Base-by-base conservation (phyloP, 176 grass and related monocot genomes). In the Puya raimondii region DNA sequence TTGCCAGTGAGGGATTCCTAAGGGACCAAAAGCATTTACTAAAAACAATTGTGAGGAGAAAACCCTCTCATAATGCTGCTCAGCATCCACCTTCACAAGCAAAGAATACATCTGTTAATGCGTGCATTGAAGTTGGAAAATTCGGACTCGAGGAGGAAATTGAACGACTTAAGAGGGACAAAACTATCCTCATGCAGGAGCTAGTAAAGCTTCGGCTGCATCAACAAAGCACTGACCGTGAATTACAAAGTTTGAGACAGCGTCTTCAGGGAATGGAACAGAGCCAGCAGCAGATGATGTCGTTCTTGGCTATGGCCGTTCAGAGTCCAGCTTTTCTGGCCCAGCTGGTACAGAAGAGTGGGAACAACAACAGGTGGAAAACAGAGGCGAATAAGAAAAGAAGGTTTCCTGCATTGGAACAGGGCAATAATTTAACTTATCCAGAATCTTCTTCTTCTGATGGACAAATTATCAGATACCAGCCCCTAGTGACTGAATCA, bases 1-100 rank as follows among this genome's bases (percentile, higher is more conserved):
- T 88, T 78, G 85, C 85, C 50, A 80, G 84, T 78, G 81, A 88
- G 72, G 76, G 77, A 70, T 88, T 88, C 73, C 73, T 88, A 59
- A 72, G 73, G 0, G 81, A 77, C 10, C 85, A 88, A 70, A 71
- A 69, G 47, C 65, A 64, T 51, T 81, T 88, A 69, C 77, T 88
- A 68, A 72, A 61, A 27, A 47, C 52, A 17, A 61, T 72, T 58
- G 17, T 27, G 48, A 56, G 70, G 26, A 56, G 29, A 33, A 72
- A 72, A 4, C 53, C 51, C 9, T 57, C 70, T 7, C 70, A 72
- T 59, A 53, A 51, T 70, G 21, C 49, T 14, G 48, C 48, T 51
- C 67, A 50, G 49, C 67, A 42, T 42, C 33, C 33, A 42, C 33
- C 33, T 42, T 42, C 9, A 20, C 67, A 70, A 51, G 48, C 13